A percentile compares a stretch with the other conserved stretches of the same genome.
Evolutionary conservation across 768 basidiomycete species (phyloP).

Genomic region (Pleurotus tuoliensis): DNA sequence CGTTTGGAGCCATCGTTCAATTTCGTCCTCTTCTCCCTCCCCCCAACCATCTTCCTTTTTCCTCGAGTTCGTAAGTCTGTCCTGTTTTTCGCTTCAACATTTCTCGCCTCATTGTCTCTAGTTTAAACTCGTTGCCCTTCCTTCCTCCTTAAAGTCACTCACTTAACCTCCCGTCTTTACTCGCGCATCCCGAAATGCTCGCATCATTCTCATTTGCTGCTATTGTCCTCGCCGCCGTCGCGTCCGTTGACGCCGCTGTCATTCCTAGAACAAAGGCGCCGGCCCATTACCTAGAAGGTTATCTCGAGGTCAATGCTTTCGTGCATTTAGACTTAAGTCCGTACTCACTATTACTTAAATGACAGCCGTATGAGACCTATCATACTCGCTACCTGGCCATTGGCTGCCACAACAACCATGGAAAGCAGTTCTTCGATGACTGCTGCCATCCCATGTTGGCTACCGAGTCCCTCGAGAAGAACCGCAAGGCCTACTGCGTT

Average conservation of each 20-base stretch:
- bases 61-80: constrained; percentile 26
- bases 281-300: constrained; percentile 35
- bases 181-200: constrained; percentile 32
- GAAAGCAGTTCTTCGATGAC: constrained; percentile 53
- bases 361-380: constrained; percentile 49
- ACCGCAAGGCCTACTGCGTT: constrained; percentile 51
- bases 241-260: constrained; percentile 35
- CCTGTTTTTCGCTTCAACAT: constrained; percentile 27
- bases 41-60: constrained; percentile 10
- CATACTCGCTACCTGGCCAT: constrained; percentile 61
- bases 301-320: constrained; percentile 38
- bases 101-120: constrained; percentile 21
- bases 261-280: constrained; percentile 39
- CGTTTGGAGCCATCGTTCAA: not conserved
- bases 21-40: constrained; percentile 15
- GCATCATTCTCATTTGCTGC: constrained; percentile 35
- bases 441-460: constrained; percentile 72
- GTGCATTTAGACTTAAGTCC: constrained; percentile 5
- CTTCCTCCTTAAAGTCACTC: constrained; percentile 13
- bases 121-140: constrained; percentile 24
- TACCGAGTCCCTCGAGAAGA: constrained; percentile 41
- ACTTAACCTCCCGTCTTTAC: constrained; percentile 17
- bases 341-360: not conserved
- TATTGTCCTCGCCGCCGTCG: constrained; percentile 35
- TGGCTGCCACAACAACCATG: constrained; percentile 44